Evolutionary conservation across 2,329 filamentous ascomycete species (phyloP), one percentile per base, ranked within the genome.

Genomic region (Diaporthe longicolla): DNA sequence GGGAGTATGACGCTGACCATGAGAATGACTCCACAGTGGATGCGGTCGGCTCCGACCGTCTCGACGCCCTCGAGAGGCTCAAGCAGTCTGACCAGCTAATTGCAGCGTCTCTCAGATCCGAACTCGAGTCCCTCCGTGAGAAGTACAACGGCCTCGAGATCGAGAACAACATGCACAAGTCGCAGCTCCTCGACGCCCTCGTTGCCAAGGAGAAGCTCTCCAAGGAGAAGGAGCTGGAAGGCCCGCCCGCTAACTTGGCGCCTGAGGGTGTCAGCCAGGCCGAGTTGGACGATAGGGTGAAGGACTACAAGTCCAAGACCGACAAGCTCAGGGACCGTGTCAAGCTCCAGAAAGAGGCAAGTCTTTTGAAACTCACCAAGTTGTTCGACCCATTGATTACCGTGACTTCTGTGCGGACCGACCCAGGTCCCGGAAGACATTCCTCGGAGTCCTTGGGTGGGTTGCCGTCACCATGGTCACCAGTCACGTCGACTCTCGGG

Each of bases 191-290:
- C 77, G 86, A 90, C 54, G 87, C 89, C 58, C 84, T 92, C 24
- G 84, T 92, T 59, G 86, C 88, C 76, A 92, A 92, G 80, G 90
- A 92, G 75, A 88, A 88, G 80, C 83, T 91, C 71, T 86, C 88
- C 71, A 89, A 89, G 80, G 85, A 89, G 73, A 82, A 87, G 48
- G 88, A 89, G 76, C 21, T 59, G 24, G 85, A 86, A 66, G 81
- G 81, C 69, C 80, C 81, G 71, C 77, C 78, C 26, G 79, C 82
- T 45, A 81, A 77, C 76, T 82, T 76, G 69, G 82, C 78, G 77
- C 78, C 74, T 71, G 70, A 71, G 45, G 70, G 70, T 26, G 79
- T 77, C 68, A 81, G 80, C 73, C 82, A 76, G 82, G 71, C 81
- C 82, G 73, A 76, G 75, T 45, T 79, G 78, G 76, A 78, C 6